phyloP scores from a whole-genome alignment of 2,329 filamentous ascomycete genomes.

The Aspergillus cejpii region DNA sequence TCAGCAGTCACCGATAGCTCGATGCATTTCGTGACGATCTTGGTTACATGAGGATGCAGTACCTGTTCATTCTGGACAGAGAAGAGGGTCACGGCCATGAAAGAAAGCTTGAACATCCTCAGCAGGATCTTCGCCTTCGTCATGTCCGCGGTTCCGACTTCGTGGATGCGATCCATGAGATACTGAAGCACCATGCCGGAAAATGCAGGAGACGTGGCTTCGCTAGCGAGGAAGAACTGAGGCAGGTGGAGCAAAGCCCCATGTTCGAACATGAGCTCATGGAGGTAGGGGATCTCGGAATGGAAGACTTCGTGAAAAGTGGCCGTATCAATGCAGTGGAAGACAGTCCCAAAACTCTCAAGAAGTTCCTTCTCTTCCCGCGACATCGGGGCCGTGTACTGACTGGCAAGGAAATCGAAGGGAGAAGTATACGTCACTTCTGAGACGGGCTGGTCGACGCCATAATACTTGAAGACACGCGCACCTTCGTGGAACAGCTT shows the following conservation, averaged over 20 bases:
- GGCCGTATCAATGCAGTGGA: conserved; percentile 95
- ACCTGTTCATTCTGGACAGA: conserved; percentile 92
- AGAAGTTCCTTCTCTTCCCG: conserved; percentile 97
- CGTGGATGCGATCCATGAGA: conserved; percentile 90
- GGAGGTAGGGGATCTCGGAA: conserved; percentile 91
- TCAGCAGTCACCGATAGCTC: conserved; percentile 91
- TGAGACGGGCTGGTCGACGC: conserved; percentile 68
- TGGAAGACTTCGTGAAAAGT: conserved; percentile 99
- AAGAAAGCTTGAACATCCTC: conserved; percentile 92
- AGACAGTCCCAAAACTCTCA: conserved; percentile 96
- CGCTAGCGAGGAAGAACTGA: conserved; percentile 97
- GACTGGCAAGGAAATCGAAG: conserved; percentile 87
- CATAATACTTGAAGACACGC: conserved; percentile 94
- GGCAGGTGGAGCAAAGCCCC: conserved; percentile 88
- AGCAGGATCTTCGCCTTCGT: conserved; percentile 89
- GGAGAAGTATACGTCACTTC: conserved; percentile 72
- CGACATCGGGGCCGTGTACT: conserved; percentile 86
- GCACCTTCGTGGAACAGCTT: conserved; percentile 96
- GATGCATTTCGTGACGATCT: conserved; percentile 95
- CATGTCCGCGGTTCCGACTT: conserved; percentile 86
- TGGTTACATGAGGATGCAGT: conserved; percentile 87
- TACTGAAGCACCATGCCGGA: conserved; percentile 97
- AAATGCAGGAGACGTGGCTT: conserved; percentile 94
- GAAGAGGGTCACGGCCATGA: conserved; percentile 98
- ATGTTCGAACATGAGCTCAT: conserved; percentile 97